Evolutionary conservation across 192 early-diverging fungal genomes (phyloP), one percentile per base, ranked within the genome.

Genomic region (Borealophlyctis nickersoniae): DNA sequence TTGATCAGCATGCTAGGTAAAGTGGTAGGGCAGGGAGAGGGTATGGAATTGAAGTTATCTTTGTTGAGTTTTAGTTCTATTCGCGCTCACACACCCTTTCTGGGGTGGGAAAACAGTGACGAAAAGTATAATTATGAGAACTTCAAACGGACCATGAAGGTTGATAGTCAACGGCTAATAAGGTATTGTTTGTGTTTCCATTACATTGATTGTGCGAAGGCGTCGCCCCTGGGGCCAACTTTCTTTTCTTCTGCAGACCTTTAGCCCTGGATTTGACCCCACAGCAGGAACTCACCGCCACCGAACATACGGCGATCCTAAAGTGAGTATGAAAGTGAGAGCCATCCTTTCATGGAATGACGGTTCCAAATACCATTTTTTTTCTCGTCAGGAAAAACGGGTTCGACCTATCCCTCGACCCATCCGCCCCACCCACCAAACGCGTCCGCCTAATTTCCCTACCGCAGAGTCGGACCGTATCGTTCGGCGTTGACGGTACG

Each of bases 51-150:
- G n/a, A n/a, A n/a, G n/a, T n/a, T n/a, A n/a, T n/a, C n/a, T n/a
- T n/a, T n/a, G n/a, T n/a, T n/a, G n/a, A n/a, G n/a, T n/a, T n/a
- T n/a, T n/a, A n/a, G n/a, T n/a, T n/a, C n/a, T n/a, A n/a, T n/a
- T n/a, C n/a, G n/a, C n/a, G n/a, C 4, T 32, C 53, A 16, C 55
- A 66, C 60, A 39, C 35, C 34, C 9, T 62, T 16, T 48, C 1
- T 73, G 77, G 28, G 58, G 39, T 45, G 7, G 7, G 39, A 13
- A 45, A 33, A 2, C 27, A 83, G 81, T 56, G 96, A 99, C 72
- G 96, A 99, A 75, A 99, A 99, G 72, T 93, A 81, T 75, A 96
- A 96, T 66, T 99, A 92, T 77, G 96, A 99, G 75, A 80, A 60
- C 9, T 66, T 85, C 35, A 90, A 90, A 68, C 73, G 75, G 19